A percentile compares a stretch with the other conserved stretches of the same genome.
Conservation (phyloP, 2,329 filamentous ascomycete species). For the Pseudogymnoascus sp. region DNA sequence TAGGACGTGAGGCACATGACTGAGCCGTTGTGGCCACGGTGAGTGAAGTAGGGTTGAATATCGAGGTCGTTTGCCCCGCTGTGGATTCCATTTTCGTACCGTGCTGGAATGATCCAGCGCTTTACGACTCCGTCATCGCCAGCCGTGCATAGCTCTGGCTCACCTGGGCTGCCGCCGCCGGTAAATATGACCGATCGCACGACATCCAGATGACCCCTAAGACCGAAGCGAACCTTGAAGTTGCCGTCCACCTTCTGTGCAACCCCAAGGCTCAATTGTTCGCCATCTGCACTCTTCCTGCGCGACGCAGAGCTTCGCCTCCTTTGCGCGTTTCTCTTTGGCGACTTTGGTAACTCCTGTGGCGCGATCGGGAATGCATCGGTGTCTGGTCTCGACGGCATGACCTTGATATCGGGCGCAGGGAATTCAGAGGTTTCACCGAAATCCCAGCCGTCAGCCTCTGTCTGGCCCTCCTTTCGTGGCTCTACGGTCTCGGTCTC, state of each 20-base stretch:
- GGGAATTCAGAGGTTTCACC: conserved; percentile 61
- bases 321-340: conserved; percentile 63
- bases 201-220: conserved; percentile 87
- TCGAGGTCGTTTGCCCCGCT: conserved; percentile 61
- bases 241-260: conserved; percentile 59
- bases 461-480: conserved; percentile 31
- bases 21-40: conserved; percentile 84
- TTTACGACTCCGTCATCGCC: conserved; percentile 95
- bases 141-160: conserved; percentile 93
- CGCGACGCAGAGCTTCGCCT: conserved; percentile 73
- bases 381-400: conserved; percentile 66
- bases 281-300: conserved; percentile 60
- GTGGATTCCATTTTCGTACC: conserved; percentile 53
- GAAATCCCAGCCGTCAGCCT: conserved; percentile 84
- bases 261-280: conserved; percentile 41
- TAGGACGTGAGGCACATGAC: conserved; percentile 83
- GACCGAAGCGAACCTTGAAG: conserved; percentile 88
- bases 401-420: conserved; percentile 43
- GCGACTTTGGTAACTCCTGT: conserved; percentile 66
- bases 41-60: conserved; percentile 87
- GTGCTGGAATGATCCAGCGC: conserved; percentile 84
- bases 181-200: conserved; percentile 95
- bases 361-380: conserved; percentile 79
- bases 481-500: conserved; percentile 25
- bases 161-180: conserved; percentile 85